phyloP scores from a whole-genome alignment of 306 rosid genomes.

The Fagus sylvatica region DNA sequence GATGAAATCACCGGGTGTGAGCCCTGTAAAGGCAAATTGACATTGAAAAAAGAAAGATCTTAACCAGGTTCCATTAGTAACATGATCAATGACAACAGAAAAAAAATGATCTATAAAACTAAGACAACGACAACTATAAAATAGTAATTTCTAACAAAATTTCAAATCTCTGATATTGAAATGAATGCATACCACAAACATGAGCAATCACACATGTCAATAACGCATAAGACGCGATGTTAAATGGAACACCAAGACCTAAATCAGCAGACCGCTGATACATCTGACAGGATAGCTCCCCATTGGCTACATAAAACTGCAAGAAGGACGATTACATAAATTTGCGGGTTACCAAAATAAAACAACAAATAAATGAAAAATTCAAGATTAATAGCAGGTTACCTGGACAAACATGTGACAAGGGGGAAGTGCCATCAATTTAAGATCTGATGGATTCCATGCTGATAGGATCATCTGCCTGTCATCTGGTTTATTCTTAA shows the following conservation, averaged over 20 bases:
- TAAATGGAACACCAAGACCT: conserved; percentile 16
- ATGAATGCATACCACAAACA: conserved; percentile 28
- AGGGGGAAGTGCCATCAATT: conserved; percentile 14
- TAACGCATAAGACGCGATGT: conserved; percentile 23
- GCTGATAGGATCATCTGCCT: conserved; percentile 19
- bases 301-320: conserved; percentile 30
- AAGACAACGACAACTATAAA: not conserved
- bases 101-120: not conserved
- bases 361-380: not conserved
- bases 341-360: not conserved
- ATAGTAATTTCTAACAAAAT: not conserved
- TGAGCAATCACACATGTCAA: conserved; percentile 23
- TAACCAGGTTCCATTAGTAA: not conserved
- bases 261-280: conserved; percentile 27
- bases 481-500: conserved; percentile 19
- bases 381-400: not conserved
- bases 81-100: not conserved
- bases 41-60: not conserved
- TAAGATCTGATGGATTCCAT: conserved; percentile 27
- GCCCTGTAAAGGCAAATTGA: conserved; percentile 12
- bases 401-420: conserved; percentile 18
- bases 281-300: conserved; percentile 32
- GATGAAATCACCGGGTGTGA: conserved; percentile 22
- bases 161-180: not conserved
- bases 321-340: not conserved